Conservation (phyloP, 2,329 filamentous ascomycete genomes). For the Ceratocystiopsis sp. region DNA sequence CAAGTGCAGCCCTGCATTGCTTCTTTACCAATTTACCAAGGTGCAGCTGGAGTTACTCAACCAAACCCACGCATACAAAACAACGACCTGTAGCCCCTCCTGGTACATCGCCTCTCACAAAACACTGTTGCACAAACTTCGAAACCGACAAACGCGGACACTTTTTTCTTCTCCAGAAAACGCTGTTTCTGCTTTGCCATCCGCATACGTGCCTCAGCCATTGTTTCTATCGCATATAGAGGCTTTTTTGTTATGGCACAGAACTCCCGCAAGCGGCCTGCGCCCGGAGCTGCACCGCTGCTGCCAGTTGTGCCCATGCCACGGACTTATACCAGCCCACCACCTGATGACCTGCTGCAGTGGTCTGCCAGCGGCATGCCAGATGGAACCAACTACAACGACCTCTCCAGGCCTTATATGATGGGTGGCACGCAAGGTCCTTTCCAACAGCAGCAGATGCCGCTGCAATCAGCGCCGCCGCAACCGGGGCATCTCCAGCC, state of each 20-base stretch:
- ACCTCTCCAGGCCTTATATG: constrained; percentile 21
- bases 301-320: constrained; percentile 22
- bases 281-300: constrained; percentile 52
- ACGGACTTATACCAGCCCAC: constrained; percentile 31
- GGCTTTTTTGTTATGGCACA: constrained; percentile 22
- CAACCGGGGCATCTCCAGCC: constrained; percentile 14
- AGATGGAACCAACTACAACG: constrained; percentile 20
- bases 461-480: constrained; percentile 5
- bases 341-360: constrained; percentile 28
- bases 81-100: too few species aligned
- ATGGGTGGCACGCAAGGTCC: constrained; percentile 19
- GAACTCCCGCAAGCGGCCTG: constrained; percentile 52
- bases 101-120: too few species aligned
- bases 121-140: too few species aligned
- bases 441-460: constrained; percentile 6
- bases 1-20: too few species aligned
- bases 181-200: too few species aligned
- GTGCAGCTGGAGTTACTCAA: too few species aligned
- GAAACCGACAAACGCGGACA: too few species aligned
- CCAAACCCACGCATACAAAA: too few species aligned
- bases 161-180: too few species aligned
- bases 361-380: constrained; percentile 22
- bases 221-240: too few species aligned
- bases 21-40: too few species aligned
- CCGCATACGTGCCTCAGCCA: too few species aligned